A percentile compares a stretch with the other conserved stretches of the same genome.
Conservation (phyloP, 805 yeast genomes). For the Zygoascus flipseniorum region DNA sequence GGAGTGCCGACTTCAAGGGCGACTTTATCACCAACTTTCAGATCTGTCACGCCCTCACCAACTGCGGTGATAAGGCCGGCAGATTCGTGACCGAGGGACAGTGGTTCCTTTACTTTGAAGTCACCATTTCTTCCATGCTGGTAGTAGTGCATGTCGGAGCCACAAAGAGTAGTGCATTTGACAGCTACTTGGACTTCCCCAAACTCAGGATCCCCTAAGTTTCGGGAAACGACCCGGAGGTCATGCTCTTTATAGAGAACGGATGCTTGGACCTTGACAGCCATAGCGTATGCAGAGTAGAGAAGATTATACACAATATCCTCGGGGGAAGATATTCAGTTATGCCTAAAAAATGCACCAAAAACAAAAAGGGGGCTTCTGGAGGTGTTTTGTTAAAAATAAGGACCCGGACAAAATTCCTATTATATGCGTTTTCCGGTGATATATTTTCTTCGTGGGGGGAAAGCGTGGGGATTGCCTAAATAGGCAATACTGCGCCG, state of each 20-base stretch:
- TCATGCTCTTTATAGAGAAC: slow-evolving; percentile 15
- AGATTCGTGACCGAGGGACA: slow-evolving; percentile 87
- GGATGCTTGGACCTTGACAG: slow-evolving; percentile 8
- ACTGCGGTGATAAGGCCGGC: slow-evolving; percentile 67
- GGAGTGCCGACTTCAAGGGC: slow-evolving; percentile 88
- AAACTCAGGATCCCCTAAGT: slow-evolving; percentile 9
- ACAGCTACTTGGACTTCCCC: slow-evolving; percentile 13
- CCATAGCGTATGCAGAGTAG: slow-evolving; percentile 1
- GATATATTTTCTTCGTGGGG: not conserved
- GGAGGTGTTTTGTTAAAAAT: not conserved
- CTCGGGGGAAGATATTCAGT: not conserved
- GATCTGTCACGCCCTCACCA: slow-evolving; percentile 53
- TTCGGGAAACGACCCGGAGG: slow-evolving; percentile 9
- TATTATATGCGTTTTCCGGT: not conserved
- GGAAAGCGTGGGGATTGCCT: not conserved
- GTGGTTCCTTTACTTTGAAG: slow-evolving; percentile 63
- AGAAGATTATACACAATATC: not conserved
- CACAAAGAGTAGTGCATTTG: slow-evolving; percentile 27
- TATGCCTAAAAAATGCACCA: not conserved
- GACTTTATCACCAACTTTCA: slow-evolving; percentile 76
- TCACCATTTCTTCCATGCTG: slow-evolving; percentile 74
- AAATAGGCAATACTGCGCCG: not conserved
- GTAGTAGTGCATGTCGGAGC: slow-evolving; percentile 79
- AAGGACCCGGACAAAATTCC: not conserved
- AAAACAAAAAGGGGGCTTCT: not conserved